These are phyloP conservation scores for Lachnellula suecica DNA, from an alignment of 2,329 filamentous ascomycete species.

Conservation along the genomic window DNA sequence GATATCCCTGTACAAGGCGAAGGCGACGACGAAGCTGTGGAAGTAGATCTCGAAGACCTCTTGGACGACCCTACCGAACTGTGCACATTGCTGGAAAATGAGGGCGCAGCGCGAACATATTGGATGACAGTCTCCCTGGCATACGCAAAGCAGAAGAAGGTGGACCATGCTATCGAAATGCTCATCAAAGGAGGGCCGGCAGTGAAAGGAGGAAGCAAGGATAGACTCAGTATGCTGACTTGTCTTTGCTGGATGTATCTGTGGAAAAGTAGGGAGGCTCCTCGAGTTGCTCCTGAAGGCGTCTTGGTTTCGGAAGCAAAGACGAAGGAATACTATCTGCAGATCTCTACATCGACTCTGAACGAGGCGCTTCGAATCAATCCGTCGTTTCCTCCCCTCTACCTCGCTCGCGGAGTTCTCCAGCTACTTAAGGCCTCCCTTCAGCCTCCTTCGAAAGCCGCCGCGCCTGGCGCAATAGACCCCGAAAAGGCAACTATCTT, in stretches of 20 bases:
- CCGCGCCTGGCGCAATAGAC: conserved; percentile 62
- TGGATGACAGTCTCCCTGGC: conserved; percentile 98
- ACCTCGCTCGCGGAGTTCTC: conserved; percentile 86
- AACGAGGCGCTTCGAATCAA: conserved; percentile 97
- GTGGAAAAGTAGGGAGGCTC: conserved; percentile 67
- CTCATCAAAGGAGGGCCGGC: conserved; percentile 64
- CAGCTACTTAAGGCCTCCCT: conserved; percentile 85
- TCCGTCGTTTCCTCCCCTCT: conserved; percentile 86
- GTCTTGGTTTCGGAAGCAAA: conserved; percentile 68
- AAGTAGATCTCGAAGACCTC: conserved; percentile 88
- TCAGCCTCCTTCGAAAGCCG: conserved; percentile 69
- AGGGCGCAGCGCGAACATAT: conserved; percentile 84
- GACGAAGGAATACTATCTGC: conserved; percentile 91
- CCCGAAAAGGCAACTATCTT: conserved; percentile 76
- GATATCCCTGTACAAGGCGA: conserved; percentile 66
- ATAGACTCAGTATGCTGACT: conserved; percentile 65
- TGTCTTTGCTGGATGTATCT: conserved; percentile 72
- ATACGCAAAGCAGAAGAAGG: conserved; percentile 93
- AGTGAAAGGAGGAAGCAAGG: conserved; percentile 59
- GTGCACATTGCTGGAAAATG: conserved; percentile 92
- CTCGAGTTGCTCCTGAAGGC: conserved; percentile 64
- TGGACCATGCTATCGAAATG: conserved; percentile 79
- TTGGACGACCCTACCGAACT: conserved; percentile 93
- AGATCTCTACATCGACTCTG: conserved; percentile 83
- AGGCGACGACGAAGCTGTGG: conserved; percentile 71